Percentiles rank a stretch among this genome's conserved stretches.
Conservation (phyloP, 768 basidiomycete genomes). For the Suillus plorans region DNA sequence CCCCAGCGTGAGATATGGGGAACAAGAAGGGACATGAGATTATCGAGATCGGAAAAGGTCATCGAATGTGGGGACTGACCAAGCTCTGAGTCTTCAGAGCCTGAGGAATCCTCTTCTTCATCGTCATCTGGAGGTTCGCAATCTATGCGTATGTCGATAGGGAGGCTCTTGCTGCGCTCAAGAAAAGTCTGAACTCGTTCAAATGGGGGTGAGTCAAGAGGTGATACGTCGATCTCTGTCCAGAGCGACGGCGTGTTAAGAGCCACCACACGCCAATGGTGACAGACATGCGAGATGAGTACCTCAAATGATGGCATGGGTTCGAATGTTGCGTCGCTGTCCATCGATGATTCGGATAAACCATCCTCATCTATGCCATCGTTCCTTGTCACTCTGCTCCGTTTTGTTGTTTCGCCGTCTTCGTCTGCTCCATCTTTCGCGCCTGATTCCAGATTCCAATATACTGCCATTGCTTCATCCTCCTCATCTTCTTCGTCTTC, state of each 20-base stretch:
- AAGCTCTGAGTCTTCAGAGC: slow-evolving; percentile 27
- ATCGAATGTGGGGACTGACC: slow-evolving; percentile 21
- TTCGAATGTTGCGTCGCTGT: background rate
- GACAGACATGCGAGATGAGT: slow-evolving; percentile 61
- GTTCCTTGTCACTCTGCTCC: background rate
- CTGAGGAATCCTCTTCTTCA: slow-evolving; percentile 18
- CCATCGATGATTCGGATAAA: slow-evolving; percentile 6
- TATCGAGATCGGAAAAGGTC: slow-evolving; percentile 20
- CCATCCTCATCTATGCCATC: slow-evolving; percentile 7
- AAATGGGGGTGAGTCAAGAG: slow-evolving; percentile 37
- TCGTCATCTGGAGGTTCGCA: slow-evolving; percentile 34
- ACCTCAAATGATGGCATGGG: slow-evolving; percentile 42
- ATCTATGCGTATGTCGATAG: slow-evolving; percentile 54
- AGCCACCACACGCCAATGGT: slow-evolving; percentile 55
- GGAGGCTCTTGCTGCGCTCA: slow-evolving; percentile 52
- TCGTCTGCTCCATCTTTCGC: slow-evolving; percentile 29
- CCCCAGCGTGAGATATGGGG: slow-evolving; percentile 59
- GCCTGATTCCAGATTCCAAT: slow-evolving; percentile 36
- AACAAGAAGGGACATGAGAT: slow-evolving; percentile 38
- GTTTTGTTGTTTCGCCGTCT: slow-evolving; percentile 11
- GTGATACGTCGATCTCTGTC: slow-evolving; percentile 39
- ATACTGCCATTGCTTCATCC: slow-evolving; percentile 23
- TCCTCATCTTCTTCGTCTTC: slow-evolving; percentile 33
- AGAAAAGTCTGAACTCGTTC: slow-evolving; percentile 46
- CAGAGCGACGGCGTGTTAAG: slow-evolving; percentile 56